Evolutionary conservation across 345 rosid genomes (phyloP).

Genomic region (Corchorus olitorius): DNA sequence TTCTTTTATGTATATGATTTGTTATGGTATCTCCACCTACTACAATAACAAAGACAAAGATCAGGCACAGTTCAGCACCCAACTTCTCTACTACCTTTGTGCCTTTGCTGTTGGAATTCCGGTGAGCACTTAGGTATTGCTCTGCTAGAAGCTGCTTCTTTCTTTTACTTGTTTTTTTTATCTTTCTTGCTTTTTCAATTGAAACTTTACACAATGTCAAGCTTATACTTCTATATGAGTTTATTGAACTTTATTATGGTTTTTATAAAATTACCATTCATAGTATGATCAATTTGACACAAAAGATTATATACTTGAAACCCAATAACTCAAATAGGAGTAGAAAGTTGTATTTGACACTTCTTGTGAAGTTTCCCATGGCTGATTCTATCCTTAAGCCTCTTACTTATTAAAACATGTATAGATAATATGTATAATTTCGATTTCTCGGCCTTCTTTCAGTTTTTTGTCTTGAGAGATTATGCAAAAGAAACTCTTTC

Average conservation of each 20-base stretch:
- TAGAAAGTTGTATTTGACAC: no score
- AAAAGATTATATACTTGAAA: no score
- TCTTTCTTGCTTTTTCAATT: not conserved
- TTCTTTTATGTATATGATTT: slow-evolving; percentile 9
- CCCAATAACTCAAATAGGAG: no score
- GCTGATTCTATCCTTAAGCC: no score
- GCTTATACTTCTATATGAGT: no score
- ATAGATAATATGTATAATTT: not conserved
- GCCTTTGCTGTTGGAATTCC: slow-evolving; percentile 94
- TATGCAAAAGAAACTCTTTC: slow-evolving; percentile 82
- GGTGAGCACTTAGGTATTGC: slow-evolving; percentile 65
- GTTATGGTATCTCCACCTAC: not conserved
- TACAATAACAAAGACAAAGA: slow-evolving; percentile 69
- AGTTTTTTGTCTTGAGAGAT: slow-evolving; percentile 94
- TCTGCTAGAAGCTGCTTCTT: slow-evolving; percentile 15
- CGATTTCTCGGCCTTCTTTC: slow-evolving; percentile 24
- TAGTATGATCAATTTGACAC: no score
- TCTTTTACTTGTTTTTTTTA: not conserved
- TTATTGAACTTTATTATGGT: no score
- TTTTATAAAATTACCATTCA: no score
- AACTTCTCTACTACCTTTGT: slow-evolving; percentile 81
- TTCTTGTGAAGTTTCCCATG: no score
- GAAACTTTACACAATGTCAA: no score
- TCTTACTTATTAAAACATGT: not conserved
- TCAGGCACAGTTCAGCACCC: slow-evolving; percentile 87